Evolutionary conservation across 192 early-diverging fungal genomes (phyloP), one percentile per base, ranked within the genome.

Genomic region (Funneliformis geosporum): DNA sequence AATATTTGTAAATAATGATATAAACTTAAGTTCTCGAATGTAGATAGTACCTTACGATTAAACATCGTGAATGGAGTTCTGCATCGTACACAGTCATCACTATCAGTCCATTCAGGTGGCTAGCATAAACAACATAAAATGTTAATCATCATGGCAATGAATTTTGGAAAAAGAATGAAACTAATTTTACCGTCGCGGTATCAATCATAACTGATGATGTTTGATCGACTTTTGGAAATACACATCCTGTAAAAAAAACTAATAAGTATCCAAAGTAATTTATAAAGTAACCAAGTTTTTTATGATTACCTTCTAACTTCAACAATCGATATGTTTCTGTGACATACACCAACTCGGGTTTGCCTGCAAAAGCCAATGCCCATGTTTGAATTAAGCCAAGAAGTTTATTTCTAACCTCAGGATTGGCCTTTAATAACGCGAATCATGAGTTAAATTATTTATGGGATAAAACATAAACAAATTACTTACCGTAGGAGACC

Each of bases 31-130:
- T 61, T 61, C 23, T 66, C 28, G 21, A 33, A 59, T 61, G 27
- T 27, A 33, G 65, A 28, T 9, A n/a, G 46, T 81, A 86, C 85
- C 82, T 99, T 98, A 75, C 98, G 90, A 83, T 97, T 99, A 55
- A 96, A 95, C 4, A 96, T 87, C 21, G 97, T 98, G 80, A 99
- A 99, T 10, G 86, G 79, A 2, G 95, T 94, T 70, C 98, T 89
- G 84, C 98, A 99, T 61, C 98, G 91, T 87, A 93, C 93, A 84
- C 98, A 99, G 12, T 96, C 91, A 77, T 95, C 92, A 59, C 93
- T 94, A 81, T 99, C 97, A 9, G 93, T 92, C 98, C 98, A 99
- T 81, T 95, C 96, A 39, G 98, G 97, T 33, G 98, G 92, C 94
- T 95, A 82, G 61, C 42, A 39, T 78, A 11, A 43, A 23, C 8